Evolutionary conservation across 257 asterid genomes (phyloP).

Genomic region (Forsythia viridissima): DNA sequence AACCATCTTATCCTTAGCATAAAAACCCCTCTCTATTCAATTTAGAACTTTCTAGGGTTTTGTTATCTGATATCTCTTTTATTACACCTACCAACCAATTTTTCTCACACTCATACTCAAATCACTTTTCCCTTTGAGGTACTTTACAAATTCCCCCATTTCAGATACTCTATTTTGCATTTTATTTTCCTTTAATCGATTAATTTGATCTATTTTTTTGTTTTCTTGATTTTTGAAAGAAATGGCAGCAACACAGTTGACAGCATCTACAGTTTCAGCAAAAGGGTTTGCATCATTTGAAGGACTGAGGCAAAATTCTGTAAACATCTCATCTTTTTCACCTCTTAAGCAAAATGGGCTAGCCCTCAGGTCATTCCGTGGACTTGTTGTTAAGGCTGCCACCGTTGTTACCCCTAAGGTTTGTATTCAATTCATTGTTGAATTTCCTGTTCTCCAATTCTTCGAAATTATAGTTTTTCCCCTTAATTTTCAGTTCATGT

Average conservation of each 20-base stretch:
- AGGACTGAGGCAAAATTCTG: slow-evolving; percentile 64
- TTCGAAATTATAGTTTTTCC: too few species aligned
- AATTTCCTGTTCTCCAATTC: not conserved
- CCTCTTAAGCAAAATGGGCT: slow-evolving; percentile 49
- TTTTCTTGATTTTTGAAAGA: slow-evolving; percentile 21
- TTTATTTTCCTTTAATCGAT: not conserved
- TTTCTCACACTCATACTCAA: not conserved
- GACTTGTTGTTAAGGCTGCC: slow-evolving; percentile 85
- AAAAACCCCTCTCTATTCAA: slow-evolving; percentile 25
- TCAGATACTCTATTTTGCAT: not conserved
- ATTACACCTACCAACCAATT: not conserved
- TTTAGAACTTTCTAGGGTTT: slow-evolving; percentile 64
- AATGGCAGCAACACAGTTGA: slow-evolving; percentile 84
- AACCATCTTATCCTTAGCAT: slow-evolving; percentile 39
- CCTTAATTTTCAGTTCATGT: not conserved
- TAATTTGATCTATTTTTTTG: not conserved
- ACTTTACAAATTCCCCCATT: not conserved
- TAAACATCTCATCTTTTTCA: slow-evolving; percentile 45
- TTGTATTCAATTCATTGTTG: not conserved
- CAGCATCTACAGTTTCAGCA: slow-evolving; percentile 73
- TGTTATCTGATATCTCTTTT: slow-evolving; percentile 56
- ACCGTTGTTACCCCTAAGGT: slow-evolving; percentile 94
- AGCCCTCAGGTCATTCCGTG: slow-evolving; percentile 43
- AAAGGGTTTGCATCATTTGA: slow-evolving; percentile 76
- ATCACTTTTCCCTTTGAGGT: not conserved